These are phyloP conservation scores for Berberis vulgaris DNA, from an alignment of 164 flowering plant genomes.

Conservation along the genomic window DNA sequence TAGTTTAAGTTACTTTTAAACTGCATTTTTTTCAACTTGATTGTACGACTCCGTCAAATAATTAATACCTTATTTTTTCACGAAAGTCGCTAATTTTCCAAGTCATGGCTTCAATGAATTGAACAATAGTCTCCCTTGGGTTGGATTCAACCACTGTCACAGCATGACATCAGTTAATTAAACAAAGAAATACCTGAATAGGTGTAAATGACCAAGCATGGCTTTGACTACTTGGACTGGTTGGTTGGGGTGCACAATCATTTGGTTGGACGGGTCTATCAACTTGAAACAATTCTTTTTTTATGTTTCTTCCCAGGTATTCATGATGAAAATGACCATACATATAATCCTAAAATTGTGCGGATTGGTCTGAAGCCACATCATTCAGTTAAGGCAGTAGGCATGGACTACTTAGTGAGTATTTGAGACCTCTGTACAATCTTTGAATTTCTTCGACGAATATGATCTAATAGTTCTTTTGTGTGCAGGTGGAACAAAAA, in stretches of 20 bases:
- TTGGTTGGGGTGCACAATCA: background rate
- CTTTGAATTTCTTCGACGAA: background rate
- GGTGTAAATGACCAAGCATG: too few relatives aligned
- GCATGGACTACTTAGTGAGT: slow-evolving; percentile 90
- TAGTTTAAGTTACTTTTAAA: too few relatives aligned
- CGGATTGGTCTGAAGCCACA: slow-evolving; percentile 95
- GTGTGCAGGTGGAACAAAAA: slow-evolving; percentile 72
- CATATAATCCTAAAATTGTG: slow-evolving; percentile 91
- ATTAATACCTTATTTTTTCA: too few relatives aligned
- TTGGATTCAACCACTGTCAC: too few relatives aligned
- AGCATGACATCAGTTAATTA: too few relatives aligned
- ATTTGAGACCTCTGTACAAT: slow-evolving; percentile 1
- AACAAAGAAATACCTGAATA: too few relatives aligned
- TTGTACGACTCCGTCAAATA: too few relatives aligned
- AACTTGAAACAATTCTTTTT: background rate
- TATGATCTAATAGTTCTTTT: slow-evolving; percentile 8
- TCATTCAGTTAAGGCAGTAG: slow-evolving; percentile 79
- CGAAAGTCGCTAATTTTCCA: too few relatives aligned
- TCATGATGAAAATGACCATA: slow-evolving; percentile 77
- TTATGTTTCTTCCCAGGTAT: slow-evolving; percentile 41
- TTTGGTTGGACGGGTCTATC: too few relatives aligned
- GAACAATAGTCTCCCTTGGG: too few relatives aligned
- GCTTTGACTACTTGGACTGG: background rate
- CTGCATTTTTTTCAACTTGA: too few relatives aligned
- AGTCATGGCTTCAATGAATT: too few relatives aligned